These are phyloP conservation scores for Penicillium rolfsii DNA, from an alignment of 2,329 filamentous ascomycete species.

Conservation along the genomic window DNA sequence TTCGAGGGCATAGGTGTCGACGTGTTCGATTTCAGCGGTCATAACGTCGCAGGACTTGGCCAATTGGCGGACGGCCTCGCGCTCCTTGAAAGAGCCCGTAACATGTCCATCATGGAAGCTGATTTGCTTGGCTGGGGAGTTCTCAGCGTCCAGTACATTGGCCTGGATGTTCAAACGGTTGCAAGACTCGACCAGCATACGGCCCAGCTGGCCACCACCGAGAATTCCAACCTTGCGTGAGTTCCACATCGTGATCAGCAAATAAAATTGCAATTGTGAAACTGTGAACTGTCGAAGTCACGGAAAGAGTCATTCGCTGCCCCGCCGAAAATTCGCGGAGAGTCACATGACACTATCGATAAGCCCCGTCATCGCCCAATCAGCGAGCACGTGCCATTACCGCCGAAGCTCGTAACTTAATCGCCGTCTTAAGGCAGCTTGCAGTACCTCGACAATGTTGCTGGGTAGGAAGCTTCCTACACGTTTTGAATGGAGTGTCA, in stretches of 20 bases:
- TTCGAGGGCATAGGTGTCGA: slow-evolving; percentile 86
- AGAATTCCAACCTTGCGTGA: slow-evolving; percentile 55
- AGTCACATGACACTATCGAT: slow-evolving; percentile 30
- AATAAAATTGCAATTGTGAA: slow-evolving; percentile 10
- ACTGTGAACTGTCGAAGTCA: slow-evolving; percentile 9
- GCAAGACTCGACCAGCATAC: slow-evolving; percentile 92
- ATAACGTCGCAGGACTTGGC: slow-evolving; percentile 76
- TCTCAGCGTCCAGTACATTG: slow-evolving; percentile 75
- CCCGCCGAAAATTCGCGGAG: slow-evolving; percentile 32
- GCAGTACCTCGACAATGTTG: slow-evolving; percentile 35
- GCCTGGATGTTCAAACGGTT: slow-evolving; percentile 76
- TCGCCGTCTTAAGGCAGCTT: slow-evolving; percentile 20
- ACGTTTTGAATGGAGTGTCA: background rate
- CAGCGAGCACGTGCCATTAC: slow-evolving; percentile 15
- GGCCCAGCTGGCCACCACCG: slow-evolving; percentile 76
- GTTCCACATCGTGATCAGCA: slow-evolving; percentile 41
- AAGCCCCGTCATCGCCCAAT: slow-evolving; percentile 26
- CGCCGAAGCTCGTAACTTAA: slow-evolving; percentile 20
- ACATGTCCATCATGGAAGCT: slow-evolving; percentile 75
- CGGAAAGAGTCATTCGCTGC: slow-evolving; percentile 23
- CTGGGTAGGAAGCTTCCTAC: slow-evolving; percentile 31
- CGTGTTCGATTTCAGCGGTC: slow-evolving; percentile 94
- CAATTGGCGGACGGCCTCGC: slow-evolving; percentile 76
- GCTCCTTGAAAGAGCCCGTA: slow-evolving; percentile 84
- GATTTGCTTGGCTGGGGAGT: slow-evolving; percentile 82